Base-by-base conservation (phyloP, 2,329 filamentous ascomycete species). In the Fusarium sterilihyphosum region DNA sequence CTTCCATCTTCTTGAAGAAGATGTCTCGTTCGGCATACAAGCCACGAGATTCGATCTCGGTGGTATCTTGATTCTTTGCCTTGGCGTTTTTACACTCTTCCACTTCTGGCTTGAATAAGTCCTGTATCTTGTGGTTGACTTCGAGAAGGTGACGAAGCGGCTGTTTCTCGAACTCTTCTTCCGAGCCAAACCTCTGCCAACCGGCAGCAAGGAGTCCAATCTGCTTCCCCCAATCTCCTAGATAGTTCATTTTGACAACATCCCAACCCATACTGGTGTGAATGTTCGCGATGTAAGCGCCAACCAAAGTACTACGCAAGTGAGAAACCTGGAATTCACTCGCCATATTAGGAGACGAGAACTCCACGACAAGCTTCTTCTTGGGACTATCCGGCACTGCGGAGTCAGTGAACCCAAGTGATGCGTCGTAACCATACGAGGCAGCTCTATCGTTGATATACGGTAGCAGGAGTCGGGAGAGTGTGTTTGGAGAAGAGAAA, bases 161-260 rank as follows among this genome's bases (percentile, higher is more conserved):
- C 70, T 93, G 90, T 33, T 85, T 84, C n/a, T 86, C 80, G 22
- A 94, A 85, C 73, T 88, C 86, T 31, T 91, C 88, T 74, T 93
- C 91, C 10, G 86, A 89, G 4, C 92, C 92, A 73, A 91, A 93
- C 64, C 87, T 87, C 71, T 91, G 84, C 81, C 91, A 94, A 0
- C 91, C 92, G 18, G 92, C 86, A 3, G 90, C 90, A 35, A 94
- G 84, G 2, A 94, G 85, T 43, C 86, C 86, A 24, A 87, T 91
- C 75, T 92, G 91, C 81, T 92, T 92, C 4, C 92, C 92, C 92
- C 92, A 94, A 77, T 94, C 92, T 10, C 92, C 92, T 0, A 94
- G 84, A 77, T 93, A 94, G 80, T 94, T 94, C 85, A 93, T 88
- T 33, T 89, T 86, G 35, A 89, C 81, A 3, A 93, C 91, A 12